A percentile compares a stretch with the other conserved stretches of the same genome.
Conservation (phyloP, 2,329 filamentous ascomycete genomes). For the Microdochium nivale region DNA sequence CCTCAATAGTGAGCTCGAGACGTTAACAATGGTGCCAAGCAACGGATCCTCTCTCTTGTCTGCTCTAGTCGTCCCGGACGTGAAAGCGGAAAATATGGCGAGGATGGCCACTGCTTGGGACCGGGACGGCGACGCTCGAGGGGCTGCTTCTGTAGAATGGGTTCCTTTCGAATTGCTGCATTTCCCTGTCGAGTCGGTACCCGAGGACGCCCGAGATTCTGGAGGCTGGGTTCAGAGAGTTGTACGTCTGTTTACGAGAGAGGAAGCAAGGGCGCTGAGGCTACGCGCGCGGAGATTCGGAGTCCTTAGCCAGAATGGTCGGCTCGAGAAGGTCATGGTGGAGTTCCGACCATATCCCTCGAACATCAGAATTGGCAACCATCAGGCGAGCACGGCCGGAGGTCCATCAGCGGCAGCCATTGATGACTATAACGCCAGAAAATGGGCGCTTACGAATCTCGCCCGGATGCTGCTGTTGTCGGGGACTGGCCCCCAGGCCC, state of each 20-base stretch:
- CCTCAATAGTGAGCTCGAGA: not conserved
- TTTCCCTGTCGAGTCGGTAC: not conserved
- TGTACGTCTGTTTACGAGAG: not conserved
- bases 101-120: not conserved
- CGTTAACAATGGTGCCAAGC: not conserved
- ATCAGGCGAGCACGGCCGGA: not conserved
- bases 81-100: not conserved
- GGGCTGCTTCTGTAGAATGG: not conserved
- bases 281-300: not conserved
- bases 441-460: not conserved
- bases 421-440: not conserved
- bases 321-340: not conserved
- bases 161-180: not conserved
- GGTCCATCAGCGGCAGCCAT: not conserved
- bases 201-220: not conserved
- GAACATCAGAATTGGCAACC: not conserved
- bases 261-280: not conserved
- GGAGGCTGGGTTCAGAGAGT: not conserved
- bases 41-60: not conserved
- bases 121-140: not conserved
- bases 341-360: not conserved
- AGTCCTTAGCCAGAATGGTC: not conserved
- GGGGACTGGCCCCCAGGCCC: not conserved
- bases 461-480: not conserved
- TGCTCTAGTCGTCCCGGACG: not conserved